A percentile compares a stretch with the other conserved stretches of the same genome.
Evolutionary conservation across 805 yeast genomes (phyloP).

Genomic region (Metschnikowia peoriensis): DNA sequence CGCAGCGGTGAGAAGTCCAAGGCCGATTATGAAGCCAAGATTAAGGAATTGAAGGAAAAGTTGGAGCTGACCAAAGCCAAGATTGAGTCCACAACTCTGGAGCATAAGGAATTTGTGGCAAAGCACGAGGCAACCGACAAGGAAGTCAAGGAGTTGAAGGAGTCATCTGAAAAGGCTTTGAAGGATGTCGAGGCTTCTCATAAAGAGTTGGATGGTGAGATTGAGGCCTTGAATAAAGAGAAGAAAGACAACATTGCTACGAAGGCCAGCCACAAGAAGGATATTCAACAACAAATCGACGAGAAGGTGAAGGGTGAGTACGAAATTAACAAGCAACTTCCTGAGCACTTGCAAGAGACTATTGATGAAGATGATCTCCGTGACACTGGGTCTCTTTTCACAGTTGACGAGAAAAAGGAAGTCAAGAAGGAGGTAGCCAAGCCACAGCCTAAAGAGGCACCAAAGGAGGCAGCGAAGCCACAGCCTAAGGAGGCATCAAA

Average conservation of each 20-base stretch:
- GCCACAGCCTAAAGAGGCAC: slow-evolving; percentile 1
- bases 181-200: slow-evolving; percentile 26
- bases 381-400: slow-evolving; percentile 40
- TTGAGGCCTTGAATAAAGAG: slow-evolving; percentile 40
- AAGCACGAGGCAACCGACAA: slow-evolving; percentile 41
- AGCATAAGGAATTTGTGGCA: slow-evolving; percentile 31
- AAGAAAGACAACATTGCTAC: slow-evolving; percentile 35
- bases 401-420: slow-evolving; percentile 25
- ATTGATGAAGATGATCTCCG: slow-evolving; percentile 35
- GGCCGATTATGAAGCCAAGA: slow-evolving; percentile 41
- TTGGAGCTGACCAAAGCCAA: slow-evolving; percentile 41
- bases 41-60: slow-evolving; percentile 44
- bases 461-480: background rate
- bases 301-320: slow-evolving; percentile 46
- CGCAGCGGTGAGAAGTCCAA: slow-evolving; percentile 45
- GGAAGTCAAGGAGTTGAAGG: slow-evolving; percentile 37
- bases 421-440: slow-evolving; percentile 7
- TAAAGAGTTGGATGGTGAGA: slow-evolving; percentile 41
- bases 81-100: slow-evolving; percentile 32
- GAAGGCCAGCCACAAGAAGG: slow-evolving; percentile 36
- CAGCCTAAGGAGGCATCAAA: background rate
- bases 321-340: slow-evolving; percentile 48
- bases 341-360: slow-evolving; percentile 47
- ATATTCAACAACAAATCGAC: slow-evolving; percentile 29
- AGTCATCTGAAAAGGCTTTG: slow-evolving; percentile 24